Percentiles rank a stretch among this genome's conserved stretches.
These are phyloP conservation scores for Kwoniella dendrophila DNA, from an alignment of 768 basidiomycete species.

Conservation along the genomic window DNA sequence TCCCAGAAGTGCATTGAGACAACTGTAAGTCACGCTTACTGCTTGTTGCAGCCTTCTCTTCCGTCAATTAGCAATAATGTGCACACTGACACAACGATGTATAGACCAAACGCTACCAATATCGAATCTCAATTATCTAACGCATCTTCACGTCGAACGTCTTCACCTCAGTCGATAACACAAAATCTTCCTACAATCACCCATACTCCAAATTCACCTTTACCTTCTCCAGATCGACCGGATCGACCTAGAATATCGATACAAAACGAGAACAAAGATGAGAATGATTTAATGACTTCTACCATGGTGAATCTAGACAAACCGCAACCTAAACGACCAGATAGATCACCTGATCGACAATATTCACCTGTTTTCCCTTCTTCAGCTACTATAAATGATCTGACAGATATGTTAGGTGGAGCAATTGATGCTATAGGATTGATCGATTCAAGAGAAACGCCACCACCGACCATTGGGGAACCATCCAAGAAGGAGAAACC, in stretches of 20 bases:
- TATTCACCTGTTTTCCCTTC: conserved; percentile 18
- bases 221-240: conserved; percentile 20
- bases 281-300: no score
- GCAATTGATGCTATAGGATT: conserved; percentile 51
- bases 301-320: background rate
- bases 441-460: conserved; percentile 46
- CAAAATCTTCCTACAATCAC: conserved; percentile 32
- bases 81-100: background rate
- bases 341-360: conserved; percentile 26
- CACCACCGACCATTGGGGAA: conserved; percentile 39
- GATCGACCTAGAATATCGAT: background rate
- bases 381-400: conserved; percentile 37
- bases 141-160: background rate
- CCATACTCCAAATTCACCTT: conserved; percentile 28
- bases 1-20: conserved; percentile 34
- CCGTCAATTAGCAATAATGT: background rate
- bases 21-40: conserved; percentile 27
- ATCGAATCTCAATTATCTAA: background rate
- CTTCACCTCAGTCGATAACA: conserved; percentile 7
- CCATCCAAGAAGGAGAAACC: conserved; percentile 19
- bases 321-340: conserved; percentile 27
- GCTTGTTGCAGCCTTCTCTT: background rate
- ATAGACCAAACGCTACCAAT: conserved; percentile 11
- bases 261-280: no score
- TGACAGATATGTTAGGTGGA: conserved; percentile 50